Evolutionary conservation across 2,329 filamentous ascomycete species (phyloP).

Genomic region (Pseudogymnoascus sp.): DNA sequence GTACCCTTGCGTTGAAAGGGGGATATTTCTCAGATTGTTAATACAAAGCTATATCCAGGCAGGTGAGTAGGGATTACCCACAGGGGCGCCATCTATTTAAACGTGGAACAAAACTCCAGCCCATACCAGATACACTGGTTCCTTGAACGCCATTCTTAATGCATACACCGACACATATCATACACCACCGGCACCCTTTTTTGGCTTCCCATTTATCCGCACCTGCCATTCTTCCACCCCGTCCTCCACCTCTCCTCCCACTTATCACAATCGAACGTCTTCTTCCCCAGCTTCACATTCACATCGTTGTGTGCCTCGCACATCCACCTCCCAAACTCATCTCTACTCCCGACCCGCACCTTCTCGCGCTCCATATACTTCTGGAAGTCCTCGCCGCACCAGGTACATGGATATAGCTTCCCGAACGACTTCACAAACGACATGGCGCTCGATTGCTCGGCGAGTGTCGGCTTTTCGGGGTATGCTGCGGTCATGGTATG

Average conservation of each 20-base stretch:
- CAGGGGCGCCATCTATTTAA: not conserved
- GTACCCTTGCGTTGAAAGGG: not conserved
- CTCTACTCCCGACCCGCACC: constrained; percentile 49
- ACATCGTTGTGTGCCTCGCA: constrained; percentile 84
- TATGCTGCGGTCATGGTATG: constrained; percentile 88
- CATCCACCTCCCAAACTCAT: constrained; percentile 73
- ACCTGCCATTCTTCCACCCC: constrained; percentile 63
- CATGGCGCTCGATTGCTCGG: constrained; percentile 67
- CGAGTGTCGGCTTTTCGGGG: constrained; percentile 56
- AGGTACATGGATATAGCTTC: constrained; percentile 89
- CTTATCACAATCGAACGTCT: constrained; percentile 74
- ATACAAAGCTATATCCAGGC: not conserved
- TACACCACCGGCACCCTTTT: not conserved
- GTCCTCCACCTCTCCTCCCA: constrained; percentile 96
- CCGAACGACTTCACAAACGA: constrained; percentile 75
- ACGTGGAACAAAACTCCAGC: not conserved
- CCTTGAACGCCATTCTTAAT: not conserved
- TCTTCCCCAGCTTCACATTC: constrained; percentile 84
- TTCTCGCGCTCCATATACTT: constrained; percentile 61
- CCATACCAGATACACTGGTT: not conserved
- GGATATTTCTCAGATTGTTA: not conserved
- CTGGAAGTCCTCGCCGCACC: constrained; percentile 88
- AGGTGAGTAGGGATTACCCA: not conserved
- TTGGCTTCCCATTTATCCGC: not conserved
- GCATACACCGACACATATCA: not conserved